Evolutionary conservation across 2,329 filamentous ascomycete species (phyloP), one percentile per base, ranked within the genome.

Genomic region (Pseudodiploospora longispora): DNA sequence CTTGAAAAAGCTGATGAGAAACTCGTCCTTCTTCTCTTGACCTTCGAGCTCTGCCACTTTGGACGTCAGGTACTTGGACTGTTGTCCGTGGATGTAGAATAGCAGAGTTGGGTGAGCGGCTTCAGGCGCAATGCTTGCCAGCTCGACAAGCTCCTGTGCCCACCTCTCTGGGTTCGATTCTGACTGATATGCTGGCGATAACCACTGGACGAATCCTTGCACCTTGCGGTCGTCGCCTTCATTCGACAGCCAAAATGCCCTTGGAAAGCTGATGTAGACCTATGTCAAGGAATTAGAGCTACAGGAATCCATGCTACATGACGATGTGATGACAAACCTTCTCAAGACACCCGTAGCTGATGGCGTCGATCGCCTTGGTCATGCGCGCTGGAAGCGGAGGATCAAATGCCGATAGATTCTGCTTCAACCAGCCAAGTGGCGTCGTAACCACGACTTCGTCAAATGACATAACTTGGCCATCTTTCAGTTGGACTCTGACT

Each of bases 21-120:
- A 74, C 0, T 63, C 58, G 12, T 77, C 67, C 53, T 75, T 75
- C 46, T 75, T 66, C 4, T 70, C 56, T 27, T 71, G 64, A 3
- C 69, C 59, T 3, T 61, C 40, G 3, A 76, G 54, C 10, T 64
- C 59, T 4, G 64, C 63, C 6, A 76, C 55, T 12, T 64, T 60
- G 9, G 63, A 61, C 0, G 75, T 79, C 38, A 85, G 60, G 53
- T 75, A 69, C 6, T 63, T 61, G 1, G 77, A 80, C 58, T 81
- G 77, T 19, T 73, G 74, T 33, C 84, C 84, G 55, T 80, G 83
- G 32, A 74, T 82, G 68, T 89, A 95, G 73, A 95, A 95, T 28
- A 95, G 76, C 4, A 95, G 73, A 0, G 87, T 94, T 6, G 89
- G 85, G 47, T 95, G 88, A 0, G 82, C 74, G 41, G 69, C 71